Base-by-base conservation (phyloP, 495 filamentous ascomycete species). In the Aspergillus avenaceus region DNA sequence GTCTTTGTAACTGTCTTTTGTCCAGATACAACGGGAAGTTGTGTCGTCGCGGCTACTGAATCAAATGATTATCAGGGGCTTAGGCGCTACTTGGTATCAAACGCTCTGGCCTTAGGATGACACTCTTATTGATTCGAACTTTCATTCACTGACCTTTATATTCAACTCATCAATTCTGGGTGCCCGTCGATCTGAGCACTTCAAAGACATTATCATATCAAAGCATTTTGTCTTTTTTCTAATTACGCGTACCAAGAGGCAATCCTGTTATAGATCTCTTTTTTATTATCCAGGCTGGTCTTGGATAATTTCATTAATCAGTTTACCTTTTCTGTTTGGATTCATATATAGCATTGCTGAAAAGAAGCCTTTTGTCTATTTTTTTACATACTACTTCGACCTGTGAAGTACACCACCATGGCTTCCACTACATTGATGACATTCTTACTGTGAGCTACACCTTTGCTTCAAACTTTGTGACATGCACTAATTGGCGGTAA, bases 401-500 rank as follows among this genome's bases (percentile, higher is more conserved):
- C 38, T 38, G 45, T 29, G 29, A 37, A 25, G 37, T 9, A 45
- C 27, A 27, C 32, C 45, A 56, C 29, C 38, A 88, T 87, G 84
- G 72, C 78, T 32, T 84, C 78, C n/a, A 86, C 83, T n/a, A 86
- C 84, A 19, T 78, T 88, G 60, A 83, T 86, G 71, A 86, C 85
- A 49, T 87, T 87, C 56, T 73, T 86, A 67, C 65, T 88, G 85
- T 87, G 72, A 83, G 83, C 81, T n/a, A 5, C 23, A 19, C 44
- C 18, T 38, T n/a, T 12, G 4, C 3, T 16, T n/a, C 23, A 5
- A 23, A 11, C 12, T 14, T n/a, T 1, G 27, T 13, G 1, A 38
- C 24, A 19, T 37, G 26, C 40, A 45, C 52, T 65, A 18, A 45
- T 53, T n/a, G 7, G 8, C 34, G 8, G 45, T 45, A 42, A 60